Evolutionary conservation across 129 eudicot species (phyloP).

Genomic region (Silybum marianum): DNA sequence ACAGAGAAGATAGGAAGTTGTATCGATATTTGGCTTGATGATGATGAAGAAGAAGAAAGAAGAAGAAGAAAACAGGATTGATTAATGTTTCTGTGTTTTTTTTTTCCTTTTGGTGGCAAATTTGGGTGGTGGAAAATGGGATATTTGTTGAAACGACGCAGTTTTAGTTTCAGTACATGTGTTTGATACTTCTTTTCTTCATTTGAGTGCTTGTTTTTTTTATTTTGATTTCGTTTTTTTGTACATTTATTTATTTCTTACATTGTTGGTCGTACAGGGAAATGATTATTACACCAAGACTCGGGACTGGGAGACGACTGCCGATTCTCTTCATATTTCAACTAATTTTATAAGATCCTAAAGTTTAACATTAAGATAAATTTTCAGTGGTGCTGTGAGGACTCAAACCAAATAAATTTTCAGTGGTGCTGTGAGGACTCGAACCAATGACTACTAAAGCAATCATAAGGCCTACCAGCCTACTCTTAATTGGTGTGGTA

Average conservation of each 20-base stretch:
- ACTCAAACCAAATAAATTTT: too few relatives aligned
- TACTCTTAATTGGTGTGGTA: too few relatives aligned
- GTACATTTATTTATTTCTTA: neutral
- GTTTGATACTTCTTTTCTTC: slow-evolving; percentile 4
- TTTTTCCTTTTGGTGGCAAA: neutral
- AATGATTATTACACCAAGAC: neutral
- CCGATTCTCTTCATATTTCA: neutral
- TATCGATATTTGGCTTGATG: slow-evolving; percentile 56
- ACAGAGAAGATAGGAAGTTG: slow-evolving; percentile 52
- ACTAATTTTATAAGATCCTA: too few relatives aligned
- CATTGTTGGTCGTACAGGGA: slow-evolving; percentile 11
- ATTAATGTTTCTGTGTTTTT: neutral
- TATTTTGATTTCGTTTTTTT: neutral
- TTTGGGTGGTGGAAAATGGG: slow-evolving; percentile 10
- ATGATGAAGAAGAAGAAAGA: neutral
- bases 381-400: too few relatives aligned
- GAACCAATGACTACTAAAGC: too few relatives aligned
- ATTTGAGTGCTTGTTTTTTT: neutral
- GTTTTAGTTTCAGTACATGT: slow-evolving; percentile 18
- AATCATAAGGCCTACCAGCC: too few relatives aligned
- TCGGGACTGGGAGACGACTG: neutral
- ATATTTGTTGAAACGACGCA: slow-evolving; percentile 19
- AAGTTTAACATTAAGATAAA: too few relatives aligned
- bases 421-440: too few relatives aligned
- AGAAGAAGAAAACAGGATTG: neutral